phyloP scores from a whole-genome alignment of 2,329 filamentous ascomycete species.

The Ciborinia camelliae region DNA sequence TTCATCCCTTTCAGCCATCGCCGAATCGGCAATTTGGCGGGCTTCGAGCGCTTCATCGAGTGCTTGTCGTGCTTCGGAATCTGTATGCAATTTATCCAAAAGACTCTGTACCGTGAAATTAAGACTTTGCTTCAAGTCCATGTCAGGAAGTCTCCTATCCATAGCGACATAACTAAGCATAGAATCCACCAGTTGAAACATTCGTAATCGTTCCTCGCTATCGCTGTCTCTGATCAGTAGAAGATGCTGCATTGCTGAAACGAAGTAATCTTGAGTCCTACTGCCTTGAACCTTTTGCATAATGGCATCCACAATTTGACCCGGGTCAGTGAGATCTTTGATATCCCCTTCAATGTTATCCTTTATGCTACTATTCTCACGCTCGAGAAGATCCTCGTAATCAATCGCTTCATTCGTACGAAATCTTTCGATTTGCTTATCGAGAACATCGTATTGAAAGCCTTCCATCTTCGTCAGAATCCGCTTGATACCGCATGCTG shows the following conservation, averaged over 20 bases:
- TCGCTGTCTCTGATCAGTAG: conserved; percentile 89
- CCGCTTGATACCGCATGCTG: conserved; percentile 89
- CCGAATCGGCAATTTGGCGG: conserved; percentile 89
- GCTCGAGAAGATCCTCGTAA: conserved; percentile 94
- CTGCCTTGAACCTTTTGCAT: conserved; percentile 78
- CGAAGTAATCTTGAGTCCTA: conserved; percentile 89
- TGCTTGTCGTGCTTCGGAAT: conserved; percentile 88
- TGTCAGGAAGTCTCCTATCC: conserved; percentile 91
- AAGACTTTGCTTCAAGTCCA: conserved; percentile 95
- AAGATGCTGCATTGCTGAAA: conserved; percentile 92
- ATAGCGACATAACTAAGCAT: conserved; percentile 99
- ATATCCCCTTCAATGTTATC: conserved; percentile 66
- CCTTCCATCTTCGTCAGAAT: conserved; percentile 95
- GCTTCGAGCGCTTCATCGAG: conserved; percentile 89
- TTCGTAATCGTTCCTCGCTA: conserved; percentile 83
- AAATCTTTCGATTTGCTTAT: conserved; percentile 96
- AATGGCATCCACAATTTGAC: conserved; percentile 93
- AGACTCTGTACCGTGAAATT: conserved; percentile 97
- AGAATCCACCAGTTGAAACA: conserved; percentile 98
- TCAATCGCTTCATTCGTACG: conserved; percentile 93
- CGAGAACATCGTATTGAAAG: conserved; percentile 96
- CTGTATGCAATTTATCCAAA: conserved; percentile 92
- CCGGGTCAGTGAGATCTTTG: conserved; percentile 88
- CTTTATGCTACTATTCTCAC: conserved; percentile 85
- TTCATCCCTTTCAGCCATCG: conserved; percentile 94